phyloP scores from a whole-genome alignment of 306 rosid genomes.

The Mimosa pudica region DNA sequence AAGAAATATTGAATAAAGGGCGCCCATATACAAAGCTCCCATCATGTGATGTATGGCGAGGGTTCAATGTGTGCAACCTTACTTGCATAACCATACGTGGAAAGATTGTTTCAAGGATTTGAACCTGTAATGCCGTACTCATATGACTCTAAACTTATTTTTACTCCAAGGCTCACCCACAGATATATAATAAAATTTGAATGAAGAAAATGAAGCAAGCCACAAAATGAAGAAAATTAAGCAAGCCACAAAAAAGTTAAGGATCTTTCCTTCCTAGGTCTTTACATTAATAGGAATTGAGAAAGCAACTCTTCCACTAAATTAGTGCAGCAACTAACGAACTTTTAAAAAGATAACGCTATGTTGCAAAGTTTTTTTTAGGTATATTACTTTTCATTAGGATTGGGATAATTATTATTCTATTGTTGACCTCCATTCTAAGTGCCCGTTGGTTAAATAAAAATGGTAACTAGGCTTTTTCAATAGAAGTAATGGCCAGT shows the following conservation, averaged over 20 bases:
- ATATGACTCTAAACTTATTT: no score
- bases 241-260: neutral
- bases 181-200: slow-evolving; percentile 6
- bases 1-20: neutral
- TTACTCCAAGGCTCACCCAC: no score
- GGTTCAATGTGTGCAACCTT: no score
- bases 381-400: neutral
- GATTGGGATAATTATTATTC: slow-evolving; percentile 4
- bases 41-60: no score
- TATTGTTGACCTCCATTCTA: slow-evolving; percentile 9
- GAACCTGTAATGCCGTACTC: no score
- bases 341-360: neutral
- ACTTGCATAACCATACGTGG: no score
- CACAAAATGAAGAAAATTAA: neutral
- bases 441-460: neutral
- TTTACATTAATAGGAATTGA: neutral
- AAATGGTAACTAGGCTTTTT: slow-evolving; percentile 1
- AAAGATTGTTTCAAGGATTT: no score
- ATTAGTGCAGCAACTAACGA: slow-evolving; percentile 4
- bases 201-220: neutral
- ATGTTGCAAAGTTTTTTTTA: neutral
- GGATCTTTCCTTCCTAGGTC: neutral
- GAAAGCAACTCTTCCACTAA: slow-evolving; percentile 12
- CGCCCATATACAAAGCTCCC: no score
- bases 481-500: neutral